phyloP scores from a whole-genome alignment of 148 eudicot species.

The Polygonum maritimum region DNA sequence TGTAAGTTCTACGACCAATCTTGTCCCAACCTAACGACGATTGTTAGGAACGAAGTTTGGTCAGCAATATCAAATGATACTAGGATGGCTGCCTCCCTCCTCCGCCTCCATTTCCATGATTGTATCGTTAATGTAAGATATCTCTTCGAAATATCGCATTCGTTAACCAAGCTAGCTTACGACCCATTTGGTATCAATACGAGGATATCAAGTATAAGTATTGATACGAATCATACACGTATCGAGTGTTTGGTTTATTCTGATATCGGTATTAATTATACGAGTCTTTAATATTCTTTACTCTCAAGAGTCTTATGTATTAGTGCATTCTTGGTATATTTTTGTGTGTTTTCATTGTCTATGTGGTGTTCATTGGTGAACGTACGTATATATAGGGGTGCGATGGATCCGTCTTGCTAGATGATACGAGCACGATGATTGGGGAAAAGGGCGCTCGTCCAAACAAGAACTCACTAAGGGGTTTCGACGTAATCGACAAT shows the following conservation, averaged over 20 bases:
- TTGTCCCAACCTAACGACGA: constrained; percentile 45
- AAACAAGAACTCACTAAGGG: constrained; percentile 51
- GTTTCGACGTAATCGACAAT: constrained; percentile 53
- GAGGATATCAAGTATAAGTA: no score
- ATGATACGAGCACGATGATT: constrained; percentile 30
- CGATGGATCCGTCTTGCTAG: constrained; percentile 59
- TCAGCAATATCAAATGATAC: constrained; percentile 58
- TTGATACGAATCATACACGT: no score
- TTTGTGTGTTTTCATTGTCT: background rate
- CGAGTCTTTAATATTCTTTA: background rate
- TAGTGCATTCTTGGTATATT: background rate
- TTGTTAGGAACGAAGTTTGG: constrained; percentile 40
- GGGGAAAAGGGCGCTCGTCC: constrained; percentile 54
- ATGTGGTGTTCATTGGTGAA: background rate
- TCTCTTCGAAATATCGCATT: no score
- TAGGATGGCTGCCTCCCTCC: constrained; percentile 67
- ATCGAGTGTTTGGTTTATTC: no score
- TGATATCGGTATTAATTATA: background rate
- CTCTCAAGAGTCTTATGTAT: background rate
- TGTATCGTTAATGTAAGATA: constrained; percentile 53
- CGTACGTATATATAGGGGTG: constrained; percentile 67
- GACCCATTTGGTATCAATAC: no score
- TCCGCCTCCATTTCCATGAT: constrained; percentile 75
- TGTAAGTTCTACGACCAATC: constrained; percentile 31
- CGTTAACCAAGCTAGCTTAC: no score